Evolutionary conservation across 2,329 filamentous ascomycete genomes (phyloP), one percentile per base, ranked within the genome.

Genomic region (Waltergamsia citrina): DNA sequence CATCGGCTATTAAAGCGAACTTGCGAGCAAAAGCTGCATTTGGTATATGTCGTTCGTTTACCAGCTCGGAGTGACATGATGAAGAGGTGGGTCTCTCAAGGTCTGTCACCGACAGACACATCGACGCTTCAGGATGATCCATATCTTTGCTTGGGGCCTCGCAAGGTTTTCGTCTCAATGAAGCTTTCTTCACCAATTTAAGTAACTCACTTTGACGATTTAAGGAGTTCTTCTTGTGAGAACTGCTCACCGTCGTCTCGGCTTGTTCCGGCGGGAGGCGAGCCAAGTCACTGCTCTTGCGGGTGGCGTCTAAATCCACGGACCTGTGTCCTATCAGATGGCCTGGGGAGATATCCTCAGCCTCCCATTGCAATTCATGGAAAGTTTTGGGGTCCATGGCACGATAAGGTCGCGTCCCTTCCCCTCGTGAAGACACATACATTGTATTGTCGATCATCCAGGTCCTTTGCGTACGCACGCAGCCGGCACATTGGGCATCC

Each of bases 11-110:
- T 49, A 21, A 62, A 49, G 11, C 50, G 36, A 58, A 55, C 35
- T 66, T 66, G 34, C 63, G 49, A 6, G 61, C 63, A 40, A 66
- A 66, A 29, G 59, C 60, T 10, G 60, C 59, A 37, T 66, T 61
- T 3, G 62, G 63, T 28, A 65, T 53, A 15, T 57, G 43, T 30
- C 47, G 51, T 7, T 53, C 57, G n/a, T 47, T 45, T 5, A 58
- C 54, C 28, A 57, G 16, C 14, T 7, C 5, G n/a, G 29, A 9
- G 29, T 31, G 14, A 7, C 7, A n/a, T n/a, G n/a, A n/a, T n/a
- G n/a, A n/a, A n/a, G n/a, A n/a, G n/a, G n/a, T n/a, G n/a, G n/a
- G n/a, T n/a, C n/a, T n/a, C n/a, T n/a, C n/a, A n/a, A n/a, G n/a
- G n/a, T n/a, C n/a, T n/a, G n/a, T n/a, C n/a, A n/a, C 15, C 15